Conservation (phyloP, 805 yeast genomes). For the Brettanomyces naardenensis region DNA sequence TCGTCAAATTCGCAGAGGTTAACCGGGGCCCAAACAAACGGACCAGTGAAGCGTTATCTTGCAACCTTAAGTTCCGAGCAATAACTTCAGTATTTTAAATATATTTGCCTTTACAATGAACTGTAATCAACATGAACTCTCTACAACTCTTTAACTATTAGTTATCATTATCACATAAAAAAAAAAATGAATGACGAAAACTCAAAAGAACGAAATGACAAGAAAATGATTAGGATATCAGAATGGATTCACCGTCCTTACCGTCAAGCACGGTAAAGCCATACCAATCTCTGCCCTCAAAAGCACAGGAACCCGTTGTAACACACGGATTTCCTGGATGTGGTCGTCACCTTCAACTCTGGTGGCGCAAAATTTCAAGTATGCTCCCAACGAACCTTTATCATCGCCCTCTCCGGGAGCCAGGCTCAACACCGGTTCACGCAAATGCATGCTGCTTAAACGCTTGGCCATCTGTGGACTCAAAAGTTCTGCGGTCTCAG, state of each 20-base stretch:
- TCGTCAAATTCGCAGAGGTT: too few species aligned
- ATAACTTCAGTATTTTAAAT: too few species aligned
- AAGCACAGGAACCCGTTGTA: slow-evolving; percentile 74
- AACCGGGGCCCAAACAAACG: too few species aligned
- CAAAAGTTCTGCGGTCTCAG: slow-evolving; percentile 22
- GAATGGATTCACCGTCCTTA: slow-evolving; percentile 86
- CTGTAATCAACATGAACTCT: too few species aligned
- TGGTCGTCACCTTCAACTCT: slow-evolving; percentile 53
- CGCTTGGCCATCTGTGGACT: slow-evolving; percentile 40
- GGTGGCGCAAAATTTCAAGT: slow-evolving; percentile 47
- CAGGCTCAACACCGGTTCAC: slow-evolving; percentile 9
- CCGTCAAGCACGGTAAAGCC: slow-evolving; percentile 93
- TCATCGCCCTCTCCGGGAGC: slow-evolving; percentile 4
- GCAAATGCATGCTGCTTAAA: slow-evolving; percentile 40
- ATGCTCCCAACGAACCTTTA: slow-evolving; percentile 42
- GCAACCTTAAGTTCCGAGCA: too few species aligned
- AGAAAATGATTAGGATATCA: too few species aligned
- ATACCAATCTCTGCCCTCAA: slow-evolving; percentile 89
- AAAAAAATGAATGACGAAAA: not conserved
- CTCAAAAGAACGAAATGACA: not conserved
- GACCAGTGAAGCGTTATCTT: too few species aligned
- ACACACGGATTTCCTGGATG: slow-evolving; percentile 76
- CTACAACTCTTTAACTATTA: too few species aligned
- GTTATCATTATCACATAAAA: not conserved
- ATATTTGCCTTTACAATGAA: too few species aligned